Percentiles rank a stretch among this genome's conserved stretches.
These are phyloP conservation scores for Podospora appendiculata DNA, from an alignment of 495 filamentous ascomycete species.

Conservation along the genomic window DNA sequence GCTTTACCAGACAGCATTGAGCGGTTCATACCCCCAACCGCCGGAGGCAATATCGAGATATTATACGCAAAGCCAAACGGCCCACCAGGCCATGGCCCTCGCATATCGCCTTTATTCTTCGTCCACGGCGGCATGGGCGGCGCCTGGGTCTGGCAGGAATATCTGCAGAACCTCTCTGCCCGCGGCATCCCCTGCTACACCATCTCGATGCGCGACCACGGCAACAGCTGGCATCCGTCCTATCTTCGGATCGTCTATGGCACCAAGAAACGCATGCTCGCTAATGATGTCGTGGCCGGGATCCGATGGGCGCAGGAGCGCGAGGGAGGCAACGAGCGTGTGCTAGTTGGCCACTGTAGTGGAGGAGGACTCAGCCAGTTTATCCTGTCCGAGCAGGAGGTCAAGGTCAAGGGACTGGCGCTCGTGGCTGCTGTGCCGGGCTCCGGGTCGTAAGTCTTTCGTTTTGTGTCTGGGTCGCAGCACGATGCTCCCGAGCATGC, in stretches of 20 bases:
- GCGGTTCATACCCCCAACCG: slow-evolving; percentile 25
- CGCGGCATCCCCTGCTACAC: slow-evolving; percentile 38
- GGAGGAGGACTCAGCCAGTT: slow-evolving; percentile 40
- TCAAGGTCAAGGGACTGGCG: slow-evolving; percentile 30
- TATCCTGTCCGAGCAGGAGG: slow-evolving; percentile 28
- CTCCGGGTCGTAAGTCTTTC: slow-evolving; percentile 36
- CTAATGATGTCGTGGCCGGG: slow-evolving; percentile 32
- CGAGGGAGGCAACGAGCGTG: slow-evolving; percentile 21
- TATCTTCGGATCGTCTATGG: slow-evolving; percentile 29
- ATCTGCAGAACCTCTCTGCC: slow-evolving; percentile 32
- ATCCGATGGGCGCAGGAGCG: slow-evolving; percentile 24
- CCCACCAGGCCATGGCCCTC: neutral
- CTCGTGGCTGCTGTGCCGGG: slow-evolving; percentile 33
- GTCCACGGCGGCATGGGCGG: slow-evolving; percentile 41
- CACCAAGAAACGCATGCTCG: slow-evolving; percentile 30
- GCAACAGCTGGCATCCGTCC: slow-evolving; percentile 36
- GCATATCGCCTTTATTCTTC: slow-evolving; percentile 29
- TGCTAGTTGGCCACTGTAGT: slow-evolving; percentile 40
- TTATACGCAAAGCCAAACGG: slow-evolving; percentile 20
- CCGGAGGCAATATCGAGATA: slow-evolving; percentile 33
- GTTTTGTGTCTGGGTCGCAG: neutral
- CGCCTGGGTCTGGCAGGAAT: slow-evolving; percentile 39
- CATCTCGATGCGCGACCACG: slow-evolving; percentile 42
- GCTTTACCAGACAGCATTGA: slow-evolving; percentile 23
- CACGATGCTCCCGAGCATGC: too few species aligned